Percentiles rank a stretch among this genome's conserved stretches.
Conservation (phyloP, 2,329 filamentous ascomycete species). For the Colletotrichum aenigma region DNA sequence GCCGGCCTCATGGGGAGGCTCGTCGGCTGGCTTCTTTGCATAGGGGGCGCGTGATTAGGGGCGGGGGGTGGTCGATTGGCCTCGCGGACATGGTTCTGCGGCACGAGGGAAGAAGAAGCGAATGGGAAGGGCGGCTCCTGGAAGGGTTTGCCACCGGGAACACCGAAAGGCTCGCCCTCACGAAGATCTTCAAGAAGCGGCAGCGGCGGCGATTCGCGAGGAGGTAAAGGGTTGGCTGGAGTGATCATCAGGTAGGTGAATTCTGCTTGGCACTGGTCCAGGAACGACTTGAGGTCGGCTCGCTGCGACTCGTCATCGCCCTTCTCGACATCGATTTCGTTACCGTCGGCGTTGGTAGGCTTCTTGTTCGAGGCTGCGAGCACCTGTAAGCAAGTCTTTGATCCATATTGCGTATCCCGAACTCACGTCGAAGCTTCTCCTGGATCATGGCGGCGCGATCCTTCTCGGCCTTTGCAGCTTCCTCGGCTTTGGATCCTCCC, state of each 20-base stretch:
- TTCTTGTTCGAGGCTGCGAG: conserved; percentile 11
- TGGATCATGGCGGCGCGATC: conserved; percentile 58
- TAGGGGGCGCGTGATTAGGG: conserved; percentile 64
- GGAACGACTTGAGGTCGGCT: conserved; percentile 61
- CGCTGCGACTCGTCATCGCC: conserved; percentile 56
- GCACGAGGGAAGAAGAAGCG: conserved; percentile 13
- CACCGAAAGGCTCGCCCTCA: conserved; percentile 56
- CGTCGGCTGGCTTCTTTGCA: conserved; percentile 43
- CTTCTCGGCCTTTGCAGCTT: conserved; percentile 49
- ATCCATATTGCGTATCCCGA: background rate
- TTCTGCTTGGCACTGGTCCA: conserved; percentile 69
- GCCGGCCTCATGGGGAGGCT: conserved; percentile 35
- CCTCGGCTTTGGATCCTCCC: conserved; percentile 48
- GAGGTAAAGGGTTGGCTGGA: conserved; percentile 67
- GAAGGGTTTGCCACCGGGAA: conserved; percentile 44
- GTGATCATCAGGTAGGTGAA: conserved; percentile 73
- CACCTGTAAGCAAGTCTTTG: background rate
- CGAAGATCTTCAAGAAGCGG: conserved; percentile 64
- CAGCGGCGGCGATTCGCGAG: conserved; percentile 65
- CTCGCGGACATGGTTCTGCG: conserved; percentile 63
- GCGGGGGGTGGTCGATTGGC: conserved; percentile 57
- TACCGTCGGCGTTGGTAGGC: conserved; percentile 43
- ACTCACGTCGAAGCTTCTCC: conserved; percentile 60
- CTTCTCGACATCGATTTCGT: conserved; percentile 46
- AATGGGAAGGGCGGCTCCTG: conserved; percentile 28